Evolutionary conservation across 805 yeast genomes (phyloP).

Genomic region (Yarrowia sp.): DNA sequence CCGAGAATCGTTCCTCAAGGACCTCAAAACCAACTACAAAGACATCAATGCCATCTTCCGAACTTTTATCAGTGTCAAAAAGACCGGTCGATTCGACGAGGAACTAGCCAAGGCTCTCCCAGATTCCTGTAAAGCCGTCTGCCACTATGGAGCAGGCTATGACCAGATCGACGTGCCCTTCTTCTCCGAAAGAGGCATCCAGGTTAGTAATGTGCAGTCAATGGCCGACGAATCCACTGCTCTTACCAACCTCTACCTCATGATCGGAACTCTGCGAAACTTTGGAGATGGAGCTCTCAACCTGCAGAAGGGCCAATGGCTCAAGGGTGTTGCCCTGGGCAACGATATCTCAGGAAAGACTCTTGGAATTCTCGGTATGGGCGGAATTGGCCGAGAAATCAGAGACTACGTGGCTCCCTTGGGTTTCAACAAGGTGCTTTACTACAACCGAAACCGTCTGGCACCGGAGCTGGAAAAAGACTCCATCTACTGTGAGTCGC

Average conservation of each 20-base stretch:
- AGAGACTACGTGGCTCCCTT: slow-evolving; percentile 50
- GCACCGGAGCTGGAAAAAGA: slow-evolving; percentile 47
- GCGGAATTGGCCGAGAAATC: slow-evolving; percentile 59
- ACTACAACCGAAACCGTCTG: slow-evolving; percentile 51
- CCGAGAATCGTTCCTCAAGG: not conserved
- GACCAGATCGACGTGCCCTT: slow-evolving; percentile 49
- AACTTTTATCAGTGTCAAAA: slow-evolving; percentile 42
- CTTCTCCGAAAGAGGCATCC: slow-evolving; percentile 44
- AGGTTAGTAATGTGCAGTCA: slow-evolving; percentile 52
- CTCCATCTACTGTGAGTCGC: slow-evolving; percentile 43
- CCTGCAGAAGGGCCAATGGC: slow-evolving; percentile 48
- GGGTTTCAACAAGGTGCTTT: slow-evolving; percentile 49
- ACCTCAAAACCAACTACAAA: slow-evolving; percentile 36
- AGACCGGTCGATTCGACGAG: slow-evolving; percentile 46
- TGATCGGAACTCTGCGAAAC: slow-evolving; percentile 53
- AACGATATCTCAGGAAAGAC: slow-evolving; percentile 49
- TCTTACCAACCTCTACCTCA: slow-evolving; percentile 50
- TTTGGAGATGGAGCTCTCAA: slow-evolving; percentile 43
- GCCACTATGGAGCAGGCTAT: slow-evolving; percentile 58
- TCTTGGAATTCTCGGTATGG: slow-evolving; percentile 60
- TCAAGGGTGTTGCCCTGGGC: slow-evolving; percentile 45
- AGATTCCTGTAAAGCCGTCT: slow-evolving; percentile 42
- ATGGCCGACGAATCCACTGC: slow-evolving; percentile 57
- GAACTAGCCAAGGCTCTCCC: slow-evolving; percentile 44
- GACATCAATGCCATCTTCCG: slow-evolving; percentile 44